Conservation (phyloP, 2,329 filamentous ascomycete species). For the Paracoccidioides lutzii region DNA sequence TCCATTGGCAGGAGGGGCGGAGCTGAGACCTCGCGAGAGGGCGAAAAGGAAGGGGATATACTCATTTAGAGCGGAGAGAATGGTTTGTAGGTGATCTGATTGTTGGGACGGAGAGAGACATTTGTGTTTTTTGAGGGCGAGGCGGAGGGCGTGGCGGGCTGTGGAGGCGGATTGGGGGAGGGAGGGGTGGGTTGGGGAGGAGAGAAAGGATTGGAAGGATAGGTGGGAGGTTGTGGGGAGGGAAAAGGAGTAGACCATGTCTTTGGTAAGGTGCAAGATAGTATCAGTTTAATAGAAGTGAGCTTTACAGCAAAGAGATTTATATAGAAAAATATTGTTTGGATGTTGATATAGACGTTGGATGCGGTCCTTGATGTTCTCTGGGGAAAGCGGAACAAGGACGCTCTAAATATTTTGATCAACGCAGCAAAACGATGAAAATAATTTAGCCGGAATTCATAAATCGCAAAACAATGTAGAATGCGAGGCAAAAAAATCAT, state of each 20-base stretch:
- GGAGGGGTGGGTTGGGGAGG: conserved; percentile 74
- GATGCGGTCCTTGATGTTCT: neutral
- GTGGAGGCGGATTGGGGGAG: conserved; percentile 72
- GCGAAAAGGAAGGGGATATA: conserved; percentile 79
- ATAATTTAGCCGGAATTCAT: neutral
- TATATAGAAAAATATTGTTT: neutral
- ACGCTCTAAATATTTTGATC: too few relatives aligned
- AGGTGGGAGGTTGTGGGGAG: conserved; percentile 84
- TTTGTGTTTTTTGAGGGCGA: conserved; percentile 80
- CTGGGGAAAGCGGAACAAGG: too few relatives aligned
- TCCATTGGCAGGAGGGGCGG: conserved; percentile 24
- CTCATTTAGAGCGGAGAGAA: conserved; percentile 56
- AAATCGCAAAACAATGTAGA: too few relatives aligned
- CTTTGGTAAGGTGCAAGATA: neutral
- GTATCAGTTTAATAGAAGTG: neutral
- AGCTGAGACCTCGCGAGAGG: conserved; percentile 58
- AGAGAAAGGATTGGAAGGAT: conserved; percentile 65
- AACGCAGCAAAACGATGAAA: neutral
- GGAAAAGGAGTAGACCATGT: conserved; percentile 79
- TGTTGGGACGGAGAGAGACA: conserved; percentile 62
- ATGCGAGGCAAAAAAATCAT: too few relatives aligned
- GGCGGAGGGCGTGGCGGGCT: conserved; percentile 67
- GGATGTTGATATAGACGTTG: neutral
- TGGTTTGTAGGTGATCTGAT: conserved; percentile 53
- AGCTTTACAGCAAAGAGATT: neutral